Percentiles rank a stretch among this genome's conserved stretches.
Evolutionary conservation across 441 rosid genomes (phyloP).

Genomic region (Flueggea neowawraea): DNA sequence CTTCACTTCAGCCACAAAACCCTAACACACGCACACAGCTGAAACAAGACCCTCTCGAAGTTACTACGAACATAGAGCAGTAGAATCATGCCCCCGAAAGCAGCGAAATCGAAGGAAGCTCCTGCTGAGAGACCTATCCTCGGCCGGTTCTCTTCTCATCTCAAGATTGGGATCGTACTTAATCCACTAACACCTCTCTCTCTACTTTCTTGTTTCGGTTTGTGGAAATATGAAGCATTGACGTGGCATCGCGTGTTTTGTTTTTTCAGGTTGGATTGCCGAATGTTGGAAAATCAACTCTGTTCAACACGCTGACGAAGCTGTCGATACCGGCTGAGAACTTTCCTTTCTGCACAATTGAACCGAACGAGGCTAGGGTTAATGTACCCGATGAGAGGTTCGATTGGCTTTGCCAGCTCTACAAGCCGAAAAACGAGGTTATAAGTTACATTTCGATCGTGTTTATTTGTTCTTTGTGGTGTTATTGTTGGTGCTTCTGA

Average conservation of each 20-base stretch:
- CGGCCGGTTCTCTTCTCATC: slow-evolving; percentile 99
- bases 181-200: background rate
- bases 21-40: too few relatives aligned
- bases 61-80: background rate
- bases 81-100: slow-evolving; percentile 81
- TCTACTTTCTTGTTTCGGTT: background rate
- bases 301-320: slow-evolving; percentile 95
- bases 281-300: slow-evolving; percentile 96
- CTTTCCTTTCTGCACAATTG: slow-evolving; percentile 97
- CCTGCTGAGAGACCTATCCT: slow-evolving; percentile 95
- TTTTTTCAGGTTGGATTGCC: slow-evolving; percentile 84
- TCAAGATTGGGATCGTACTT: slow-evolving; percentile 95
- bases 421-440: slow-evolving; percentile 92
- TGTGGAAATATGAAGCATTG: background rate
- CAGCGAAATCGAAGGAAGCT: slow-evolving; percentile 85
- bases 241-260: background rate
- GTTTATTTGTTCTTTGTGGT: background rate
- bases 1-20: too few relatives aligned
- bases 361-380: slow-evolving; percentile 98
- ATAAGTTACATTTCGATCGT: background rate
- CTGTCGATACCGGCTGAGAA: slow-evolving; percentile 96
- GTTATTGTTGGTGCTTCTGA: background rate
- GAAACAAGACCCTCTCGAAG: background rate
- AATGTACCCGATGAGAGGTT: slow-evolving; percentile 93
- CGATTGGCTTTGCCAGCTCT: slow-evolving; percentile 87